Conservation (phyloP, 805 yeast species). For the Schwanniomyces pseudopolymorphus region DNA sequence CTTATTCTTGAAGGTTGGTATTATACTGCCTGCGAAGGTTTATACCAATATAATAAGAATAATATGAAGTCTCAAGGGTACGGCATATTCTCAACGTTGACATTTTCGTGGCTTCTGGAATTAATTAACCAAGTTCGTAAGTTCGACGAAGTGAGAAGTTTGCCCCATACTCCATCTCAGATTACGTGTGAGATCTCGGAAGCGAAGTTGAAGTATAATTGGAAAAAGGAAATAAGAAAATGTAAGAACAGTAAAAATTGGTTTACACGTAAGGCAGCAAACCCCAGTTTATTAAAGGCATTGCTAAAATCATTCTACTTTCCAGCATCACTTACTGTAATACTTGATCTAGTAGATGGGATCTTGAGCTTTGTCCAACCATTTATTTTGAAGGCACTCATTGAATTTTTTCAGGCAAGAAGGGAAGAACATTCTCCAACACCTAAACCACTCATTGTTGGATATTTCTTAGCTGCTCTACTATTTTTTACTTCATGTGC, state of each 20-base stretch:
- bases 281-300: background rate
- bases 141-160: background rate
- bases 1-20: background rate
- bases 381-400: constrained; percentile 28
- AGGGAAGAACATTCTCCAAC: constrained; percentile 4
- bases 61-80: background rate
- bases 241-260: background rate
- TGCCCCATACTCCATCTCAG: background rate
- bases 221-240: background rate
- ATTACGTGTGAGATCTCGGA: background rate
- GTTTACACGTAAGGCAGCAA: background rate
- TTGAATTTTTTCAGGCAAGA: constrained; percentile 21
- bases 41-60: background rate
- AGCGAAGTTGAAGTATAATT: background rate
- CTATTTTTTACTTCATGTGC: constrained; percentile 25
- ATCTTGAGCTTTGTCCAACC: constrained; percentile 13
- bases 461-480: constrained; percentile 21
- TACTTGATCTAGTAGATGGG: background rate
- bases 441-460: constrained; percentile 20
- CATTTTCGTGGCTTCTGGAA: background rate
- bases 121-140: background rate
- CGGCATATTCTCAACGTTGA: background rate
- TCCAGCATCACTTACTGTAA: background rate
- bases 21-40: background rate
- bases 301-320: background rate